Conservation (phyloP, 1,284 basidiomycete species). For the Vanrija pseudolonga region DNA sequence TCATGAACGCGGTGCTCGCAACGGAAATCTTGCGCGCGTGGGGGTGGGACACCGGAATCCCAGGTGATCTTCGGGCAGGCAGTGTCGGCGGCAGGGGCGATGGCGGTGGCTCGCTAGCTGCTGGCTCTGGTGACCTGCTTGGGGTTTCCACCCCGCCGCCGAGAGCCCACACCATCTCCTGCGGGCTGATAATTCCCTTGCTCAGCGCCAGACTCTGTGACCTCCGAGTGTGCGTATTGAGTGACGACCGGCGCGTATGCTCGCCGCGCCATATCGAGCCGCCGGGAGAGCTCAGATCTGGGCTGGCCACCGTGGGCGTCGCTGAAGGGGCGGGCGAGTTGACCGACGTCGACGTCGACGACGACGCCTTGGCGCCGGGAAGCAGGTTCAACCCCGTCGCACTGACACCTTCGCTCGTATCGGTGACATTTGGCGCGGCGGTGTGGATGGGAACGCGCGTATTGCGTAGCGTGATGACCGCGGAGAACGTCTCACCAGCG, state of each 20-base stretch:
- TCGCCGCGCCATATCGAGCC: neutral
- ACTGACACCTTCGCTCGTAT: no score
- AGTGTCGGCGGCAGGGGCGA: slow-evolving; percentile 28
- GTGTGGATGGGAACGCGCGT: slow-evolving; percentile 50
- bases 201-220: slow-evolving; percentile 38
- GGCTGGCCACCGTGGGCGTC: neutral
- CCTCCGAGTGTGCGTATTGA: slow-evolving; percentile 17
- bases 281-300: neutral
- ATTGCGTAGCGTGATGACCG: slow-evolving; percentile 83
- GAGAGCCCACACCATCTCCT: slow-evolving; percentile 46
- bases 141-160: slow-evolving; percentile 11
- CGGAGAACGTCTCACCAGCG: slow-evolving; percentile 81
- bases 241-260: slow-evolving; percentile 11
- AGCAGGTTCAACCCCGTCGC: no score
- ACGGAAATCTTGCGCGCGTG: slow-evolving; percentile 45
- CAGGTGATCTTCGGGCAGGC: slow-evolving; percentile 23
- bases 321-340: neutral
- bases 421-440: neutral
- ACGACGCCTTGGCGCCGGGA: no score
- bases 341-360: neutral
- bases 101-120: neutral
- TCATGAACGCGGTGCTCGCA: slow-evolving; percentile 11
- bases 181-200: slow-evolving; percentile 38
- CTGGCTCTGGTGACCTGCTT: no score
- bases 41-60: slow-evolving; percentile 39